A percentile compares a stretch with the other conserved stretches of the same genome.
phyloP scores from a whole-genome alignment of 1,284 basidiomycete genomes.

The Meira miltonrushii region DNA sequence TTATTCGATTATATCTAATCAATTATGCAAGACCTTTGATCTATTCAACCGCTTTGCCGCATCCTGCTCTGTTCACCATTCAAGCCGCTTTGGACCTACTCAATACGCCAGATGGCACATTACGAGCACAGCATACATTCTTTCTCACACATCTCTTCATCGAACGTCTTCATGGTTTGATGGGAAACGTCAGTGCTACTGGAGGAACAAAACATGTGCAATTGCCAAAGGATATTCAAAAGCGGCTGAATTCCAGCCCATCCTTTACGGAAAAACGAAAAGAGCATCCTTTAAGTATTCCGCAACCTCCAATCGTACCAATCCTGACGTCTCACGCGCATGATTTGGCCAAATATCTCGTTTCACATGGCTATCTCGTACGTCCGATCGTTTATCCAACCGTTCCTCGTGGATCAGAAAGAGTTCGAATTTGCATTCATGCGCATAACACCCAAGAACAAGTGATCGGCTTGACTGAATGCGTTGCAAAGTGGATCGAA shows the following conservation, averaged over 20 bases:
- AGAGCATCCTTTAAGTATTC: conserved; percentile 13
- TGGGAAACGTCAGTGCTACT: too few relatives aligned
- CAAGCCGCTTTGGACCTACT: conserved; percentile 74
- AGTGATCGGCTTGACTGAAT: conserved; percentile 55
- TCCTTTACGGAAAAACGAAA: not conserved
- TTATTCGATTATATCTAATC: conserved; percentile 75
- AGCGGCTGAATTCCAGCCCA: not conserved
- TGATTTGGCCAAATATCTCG: conserved; percentile 65
- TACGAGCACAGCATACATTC: not conserved
- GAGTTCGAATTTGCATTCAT: conserved; percentile 79
- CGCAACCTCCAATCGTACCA: conserved; percentile 70
- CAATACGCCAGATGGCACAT: conserved; percentile 36
- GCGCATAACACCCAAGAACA: conserved; percentile 66
- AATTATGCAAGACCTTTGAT: conserved; percentile 82
- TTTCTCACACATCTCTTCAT: not conserved
- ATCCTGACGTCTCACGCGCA: conserved; percentile 71
- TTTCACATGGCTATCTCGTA: conserved; percentile 63
- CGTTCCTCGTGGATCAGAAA: conserved; percentile 72
- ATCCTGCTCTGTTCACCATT: conserved; percentile 58
- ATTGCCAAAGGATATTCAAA: not conserved
- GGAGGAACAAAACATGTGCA: not conserved
- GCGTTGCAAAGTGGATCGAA: conserved; percentile 1
- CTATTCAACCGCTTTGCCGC: conserved; percentile 37
- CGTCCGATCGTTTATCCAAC: conserved; percentile 70
- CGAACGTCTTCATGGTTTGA: not conserved